These are phyloP conservation scores for Artemisia annua DNA, from an alignment of 129 eudicot species.

Conservation along the genomic window DNA sequence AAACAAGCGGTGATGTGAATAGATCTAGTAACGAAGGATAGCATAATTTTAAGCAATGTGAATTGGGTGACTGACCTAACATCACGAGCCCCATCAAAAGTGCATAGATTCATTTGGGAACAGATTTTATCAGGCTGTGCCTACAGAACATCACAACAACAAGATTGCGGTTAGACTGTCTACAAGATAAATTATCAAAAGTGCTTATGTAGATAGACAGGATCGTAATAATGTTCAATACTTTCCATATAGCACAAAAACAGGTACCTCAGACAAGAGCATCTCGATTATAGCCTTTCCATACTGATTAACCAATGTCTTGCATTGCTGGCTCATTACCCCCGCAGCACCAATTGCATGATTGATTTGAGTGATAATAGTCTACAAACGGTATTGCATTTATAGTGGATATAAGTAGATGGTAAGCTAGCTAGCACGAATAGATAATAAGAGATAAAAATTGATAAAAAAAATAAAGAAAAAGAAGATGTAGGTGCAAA, in stretches of 20 bases:
- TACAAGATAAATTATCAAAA: neutral
- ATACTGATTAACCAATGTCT: conserved; percentile 69
- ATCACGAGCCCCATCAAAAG: conserved; percentile 60
- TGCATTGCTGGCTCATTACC: conserved; percentile 94
- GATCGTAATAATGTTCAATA: neutral
- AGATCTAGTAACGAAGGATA: neutral
- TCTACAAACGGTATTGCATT: conserved; percentile 35
- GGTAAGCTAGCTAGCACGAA: conserved; percentile 7
- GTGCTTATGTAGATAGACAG: neutral
- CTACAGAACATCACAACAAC: conserved; percentile 41
- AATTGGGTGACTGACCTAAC: conserved; percentile 55
- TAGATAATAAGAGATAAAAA: conserved; percentile 6
- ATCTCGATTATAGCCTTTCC: conserved; percentile 78
- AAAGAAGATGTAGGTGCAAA: neutral
- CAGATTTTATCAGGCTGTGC: conserved; percentile 72
- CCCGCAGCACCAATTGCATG: conserved; percentile 98
- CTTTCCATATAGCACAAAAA: neutral
- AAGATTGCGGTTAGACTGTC: neutral
- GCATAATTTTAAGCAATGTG: conserved; percentile 4
- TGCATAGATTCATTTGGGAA: conserved; percentile 76
- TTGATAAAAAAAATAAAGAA: neutral
- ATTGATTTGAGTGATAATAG: conserved; percentile 76
- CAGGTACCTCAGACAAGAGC: conserved; percentile 66
- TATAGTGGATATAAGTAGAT: conserved; percentile 7
- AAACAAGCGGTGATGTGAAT: neutral